phyloP scores from a whole-genome alignment of 2,329 filamentous ascomycete genomes.

The Boeremia lycopersici region DNA sequence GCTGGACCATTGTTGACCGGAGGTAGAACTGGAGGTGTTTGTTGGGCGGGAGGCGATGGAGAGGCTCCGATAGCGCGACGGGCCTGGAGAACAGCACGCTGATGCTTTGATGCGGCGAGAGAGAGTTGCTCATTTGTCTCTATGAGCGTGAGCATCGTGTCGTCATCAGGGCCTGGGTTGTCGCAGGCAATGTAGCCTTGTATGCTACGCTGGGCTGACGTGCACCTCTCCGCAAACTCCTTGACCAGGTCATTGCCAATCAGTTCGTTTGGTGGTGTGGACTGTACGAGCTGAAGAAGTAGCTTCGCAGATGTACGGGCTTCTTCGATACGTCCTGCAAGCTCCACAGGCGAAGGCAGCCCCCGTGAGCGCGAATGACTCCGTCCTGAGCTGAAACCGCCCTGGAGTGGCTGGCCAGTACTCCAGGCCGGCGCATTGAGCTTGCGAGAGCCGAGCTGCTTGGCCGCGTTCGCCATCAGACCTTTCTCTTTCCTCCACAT shows the following conservation, averaged over 20 bases:
- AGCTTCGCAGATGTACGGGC: constrained; percentile 89
- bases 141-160: constrained; percentile 91
- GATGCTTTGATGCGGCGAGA: constrained; percentile 80
- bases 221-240: constrained; percentile 89
- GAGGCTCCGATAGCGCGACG: constrained; percentile 51
- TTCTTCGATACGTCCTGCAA: constrained; percentile 85
- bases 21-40: constrained; percentile 3
- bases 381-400: constrained; percentile 29
- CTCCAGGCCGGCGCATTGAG: constrained; percentile 53
- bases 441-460: constrained; percentile 46
- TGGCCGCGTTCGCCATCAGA: constrained; percentile 54
- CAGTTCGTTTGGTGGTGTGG: constrained; percentile 77
- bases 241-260: constrained; percentile 84
- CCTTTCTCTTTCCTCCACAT: constrained; percentile 87
- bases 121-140: constrained; percentile 93
- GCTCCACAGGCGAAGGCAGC: constrained; percentile 73
- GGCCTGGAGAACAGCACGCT: constrained; percentile 73
- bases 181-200: constrained; percentile 84
- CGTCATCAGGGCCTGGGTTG: constrained; percentile 83
- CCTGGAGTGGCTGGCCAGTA: constrained; percentile 28
- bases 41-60: constrained; percentile 30
- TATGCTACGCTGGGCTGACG: constrained; percentile 78
- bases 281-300: constrained; percentile 88
- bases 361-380: constrained; percentile 26
- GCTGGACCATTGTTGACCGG: constrained; percentile 16